These are phyloP conservation scores for Kazachstania psychrophila DNA, from an alignment of 805 yeast species.

Conservation along the genomic window DNA sequence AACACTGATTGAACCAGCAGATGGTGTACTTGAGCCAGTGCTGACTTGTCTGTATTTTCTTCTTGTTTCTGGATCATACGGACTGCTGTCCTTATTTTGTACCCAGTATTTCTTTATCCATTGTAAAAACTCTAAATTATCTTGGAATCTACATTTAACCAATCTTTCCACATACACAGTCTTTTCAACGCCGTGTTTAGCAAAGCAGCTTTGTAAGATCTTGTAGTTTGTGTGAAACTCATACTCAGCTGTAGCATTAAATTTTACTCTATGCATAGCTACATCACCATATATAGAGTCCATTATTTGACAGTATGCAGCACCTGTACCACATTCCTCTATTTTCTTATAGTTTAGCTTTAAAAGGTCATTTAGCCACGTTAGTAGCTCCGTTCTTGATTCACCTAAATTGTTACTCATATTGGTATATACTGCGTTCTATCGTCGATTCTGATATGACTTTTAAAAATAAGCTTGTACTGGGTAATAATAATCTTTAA, in stretches of 20 bases:
- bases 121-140: slow-evolving; percentile 86
- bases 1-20: slow-evolving; percentile 12
- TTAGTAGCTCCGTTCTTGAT: slow-evolving; percentile 72
- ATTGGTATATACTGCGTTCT: too few relatives aligned
- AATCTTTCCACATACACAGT: slow-evolving; percentile 72
- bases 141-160: slow-evolving; percentile 84
- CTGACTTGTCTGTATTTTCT: slow-evolving; percentile 33
- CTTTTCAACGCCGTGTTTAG: slow-evolving; percentile 59
- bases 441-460: too few relatives aligned
- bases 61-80: slow-evolving; percentile 60
- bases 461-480: too few relatives aligned
- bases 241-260: slow-evolving; percentile 60
- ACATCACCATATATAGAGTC: slow-evolving; percentile 78
- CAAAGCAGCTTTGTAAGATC: slow-evolving; percentile 72
- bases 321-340: slow-evolving; percentile 94
- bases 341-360: slow-evolving; percentile 61
- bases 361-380: slow-evolving; percentile 74
- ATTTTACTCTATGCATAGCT: slow-evolving; percentile 71
- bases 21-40: slow-evolving; percentile 4
- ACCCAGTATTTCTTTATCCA: slow-evolving; percentile 84
- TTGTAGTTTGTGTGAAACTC: slow-evolving; percentile 77
- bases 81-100: slow-evolving; percentile 57
- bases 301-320: slow-evolving; percentile 85
- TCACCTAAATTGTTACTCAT: slow-evolving; percentile 42
- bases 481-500: too few relatives aligned